Evolutionary conservation across 225 moss, liverwort and hornwort species (phyloP).

Genomic region (Anthoceros angustus): DNA sequence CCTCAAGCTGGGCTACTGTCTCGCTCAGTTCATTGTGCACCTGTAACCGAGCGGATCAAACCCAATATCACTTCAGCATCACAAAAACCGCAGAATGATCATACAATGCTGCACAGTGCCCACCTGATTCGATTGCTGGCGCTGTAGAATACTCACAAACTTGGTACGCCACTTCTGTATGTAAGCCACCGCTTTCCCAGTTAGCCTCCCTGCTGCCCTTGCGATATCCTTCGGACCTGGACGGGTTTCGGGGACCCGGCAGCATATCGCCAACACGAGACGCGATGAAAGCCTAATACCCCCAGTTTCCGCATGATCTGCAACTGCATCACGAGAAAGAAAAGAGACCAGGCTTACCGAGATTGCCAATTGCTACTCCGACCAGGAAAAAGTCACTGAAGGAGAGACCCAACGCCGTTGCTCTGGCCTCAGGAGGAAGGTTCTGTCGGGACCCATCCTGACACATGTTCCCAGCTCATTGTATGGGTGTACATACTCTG

Average conservation of each 20-base stretch:
- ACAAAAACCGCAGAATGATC: no score
- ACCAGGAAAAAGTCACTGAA: not conserved
- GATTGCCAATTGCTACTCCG: not conserved
- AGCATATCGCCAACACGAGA: no score
- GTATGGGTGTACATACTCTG: no score
- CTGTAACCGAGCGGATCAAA: constrained; percentile 31
- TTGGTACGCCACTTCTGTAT: constrained; percentile 69
- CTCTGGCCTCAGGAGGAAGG: no score
- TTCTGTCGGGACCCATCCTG: no score
- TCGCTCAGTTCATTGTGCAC: constrained; percentile 87
- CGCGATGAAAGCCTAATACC: not conserved
- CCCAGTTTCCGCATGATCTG: no score
- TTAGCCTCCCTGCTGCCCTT: constrained; percentile 64
- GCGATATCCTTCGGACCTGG: constrained; percentile 92
- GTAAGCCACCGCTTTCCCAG: constrained; percentile 91
- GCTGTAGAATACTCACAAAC: constrained; percentile 64
- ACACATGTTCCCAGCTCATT: no score
- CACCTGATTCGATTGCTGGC: constrained; percentile 55
- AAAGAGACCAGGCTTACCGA: not conserved
- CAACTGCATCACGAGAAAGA: not conserved
- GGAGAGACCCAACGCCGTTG: no score
- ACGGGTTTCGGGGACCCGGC: not conserved
- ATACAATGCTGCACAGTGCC: constrained; percentile 8
- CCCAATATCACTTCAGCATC: no score
- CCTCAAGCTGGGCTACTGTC: constrained; percentile 90